Conservation (phyloP, 371 early-diverging fungal genomes). For the Mortierella sp. region DNA sequence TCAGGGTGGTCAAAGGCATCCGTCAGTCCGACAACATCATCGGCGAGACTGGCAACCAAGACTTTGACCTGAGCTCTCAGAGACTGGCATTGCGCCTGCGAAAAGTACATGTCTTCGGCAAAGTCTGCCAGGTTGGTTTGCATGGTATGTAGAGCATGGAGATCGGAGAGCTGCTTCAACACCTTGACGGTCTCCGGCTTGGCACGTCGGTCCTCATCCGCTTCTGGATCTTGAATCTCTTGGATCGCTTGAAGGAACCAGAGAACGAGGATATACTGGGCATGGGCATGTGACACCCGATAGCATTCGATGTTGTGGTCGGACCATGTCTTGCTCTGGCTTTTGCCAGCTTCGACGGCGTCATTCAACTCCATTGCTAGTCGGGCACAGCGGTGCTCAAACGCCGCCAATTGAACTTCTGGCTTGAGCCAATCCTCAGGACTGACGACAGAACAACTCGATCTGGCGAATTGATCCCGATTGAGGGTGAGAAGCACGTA, state of each 20-base stretch:
- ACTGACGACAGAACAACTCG: slow-evolving; percentile 51
- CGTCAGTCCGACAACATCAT: slow-evolving; percentile 76
- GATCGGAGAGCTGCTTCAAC: slow-evolving; percentile 57
- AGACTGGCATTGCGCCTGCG: slow-evolving; percentile 61
- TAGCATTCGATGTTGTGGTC: slow-evolving; percentile 66
- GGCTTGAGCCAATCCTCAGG: slow-evolving; percentile 63
- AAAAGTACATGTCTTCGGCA: slow-evolving; percentile 60
- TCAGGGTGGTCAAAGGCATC: slow-evolving; percentile 85
- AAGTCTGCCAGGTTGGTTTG: slow-evolving; percentile 75
- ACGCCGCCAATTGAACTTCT: slow-evolving; percentile 68
- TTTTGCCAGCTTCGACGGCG: slow-evolving; percentile 66
- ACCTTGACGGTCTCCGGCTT: slow-evolving; percentile 56
- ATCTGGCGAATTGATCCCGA: slow-evolving; percentile 58
- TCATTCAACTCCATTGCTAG: slow-evolving; percentile 64
- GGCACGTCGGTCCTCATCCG: slow-evolving; percentile 30
- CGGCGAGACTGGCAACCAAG: slow-evolving; percentile 70
- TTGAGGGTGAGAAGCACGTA: slow-evolving; percentile 56
- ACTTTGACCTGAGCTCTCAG: slow-evolving; percentile 60
- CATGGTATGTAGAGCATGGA: slow-evolving; percentile 73
- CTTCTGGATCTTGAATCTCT: slow-evolving; percentile 45
- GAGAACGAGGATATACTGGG: slow-evolving; percentile 70
- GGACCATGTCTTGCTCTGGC: slow-evolving; percentile 60
- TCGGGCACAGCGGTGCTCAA: slow-evolving; percentile 74
- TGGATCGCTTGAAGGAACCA: slow-evolving; percentile 68
- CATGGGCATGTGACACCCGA: slow-evolving; percentile 73